Evolutionary conservation across 2,329 filamentous ascomycete species (phyloP).

Genomic region (Kalmusia sp.): DNA sequence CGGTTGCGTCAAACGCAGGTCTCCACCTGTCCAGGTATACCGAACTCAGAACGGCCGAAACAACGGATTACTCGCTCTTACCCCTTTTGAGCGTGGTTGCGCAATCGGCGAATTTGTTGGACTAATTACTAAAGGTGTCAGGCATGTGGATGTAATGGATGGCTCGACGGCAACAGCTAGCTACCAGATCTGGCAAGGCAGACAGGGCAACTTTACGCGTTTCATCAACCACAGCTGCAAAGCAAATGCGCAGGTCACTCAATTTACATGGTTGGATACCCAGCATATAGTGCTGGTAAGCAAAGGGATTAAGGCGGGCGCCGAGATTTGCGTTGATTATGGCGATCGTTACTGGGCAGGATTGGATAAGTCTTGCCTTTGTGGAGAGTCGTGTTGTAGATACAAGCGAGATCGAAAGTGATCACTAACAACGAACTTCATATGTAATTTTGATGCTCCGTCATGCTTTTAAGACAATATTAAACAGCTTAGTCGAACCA

Average conservation of each 20-base stretch:
- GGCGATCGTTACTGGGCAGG: slow-evolving; percentile 65
- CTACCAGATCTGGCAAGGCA: slow-evolving; percentile 67
- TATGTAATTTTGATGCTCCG: no score
- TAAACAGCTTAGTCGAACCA: no score
- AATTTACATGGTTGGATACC: slow-evolving; percentile 63
- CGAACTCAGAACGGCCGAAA: slow-evolving; percentile 61
- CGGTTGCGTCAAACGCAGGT: slow-evolving; percentile 50
- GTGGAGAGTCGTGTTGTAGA: slow-evolving; percentile 60
- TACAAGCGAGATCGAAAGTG: slow-evolving; percentile 48
- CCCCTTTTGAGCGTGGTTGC: slow-evolving; percentile 58
- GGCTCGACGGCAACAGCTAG: slow-evolving; percentile 58
- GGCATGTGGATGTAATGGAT: slow-evolving; percentile 62
- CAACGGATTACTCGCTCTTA: slow-evolving; percentile 59
- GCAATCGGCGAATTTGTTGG: slow-evolving; percentile 65
- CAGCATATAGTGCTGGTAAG: slow-evolving; percentile 64
- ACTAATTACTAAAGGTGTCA: slow-evolving; percentile 60
- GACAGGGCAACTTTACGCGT: slow-evolving; percentile 63
- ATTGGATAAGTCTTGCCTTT: slow-evolving; percentile 62
- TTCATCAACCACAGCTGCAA: slow-evolving; percentile 67
- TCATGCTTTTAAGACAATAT: no score
- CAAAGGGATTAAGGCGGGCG: slow-evolving; percentile 60
- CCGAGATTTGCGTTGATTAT: slow-evolving; percentile 66
- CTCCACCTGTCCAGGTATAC: slow-evolving; percentile 60
- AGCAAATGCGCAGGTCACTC: slow-evolving; percentile 64
- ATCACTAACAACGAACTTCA: no score